Conservation (phyloP, 78 protist species). For the Cavenderia fasciculata region DNA sequence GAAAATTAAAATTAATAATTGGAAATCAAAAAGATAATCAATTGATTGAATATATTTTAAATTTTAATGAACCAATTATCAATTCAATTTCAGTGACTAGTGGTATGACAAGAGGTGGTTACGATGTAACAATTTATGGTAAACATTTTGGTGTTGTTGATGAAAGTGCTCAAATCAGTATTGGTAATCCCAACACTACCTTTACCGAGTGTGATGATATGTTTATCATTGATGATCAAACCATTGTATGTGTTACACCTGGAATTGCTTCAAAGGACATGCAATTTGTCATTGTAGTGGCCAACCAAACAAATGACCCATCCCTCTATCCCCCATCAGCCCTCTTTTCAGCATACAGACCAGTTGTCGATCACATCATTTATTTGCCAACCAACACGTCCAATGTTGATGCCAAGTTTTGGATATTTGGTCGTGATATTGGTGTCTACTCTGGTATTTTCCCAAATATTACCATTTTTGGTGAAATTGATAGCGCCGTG, state of each 20-base stretch:
- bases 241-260: background rate
- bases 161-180: background rate
- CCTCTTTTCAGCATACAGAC: no score
- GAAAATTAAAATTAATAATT: no score
- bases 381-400: background rate
- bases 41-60: background rate
- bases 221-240: background rate
- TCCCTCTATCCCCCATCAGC: background rate
- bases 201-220: background rate
- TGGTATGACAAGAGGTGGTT: background rate
- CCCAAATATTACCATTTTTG: background rate
- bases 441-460: background rate
- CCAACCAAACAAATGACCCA: background rate
- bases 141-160: background rate
- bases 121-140: background rate
- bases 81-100: background rate
- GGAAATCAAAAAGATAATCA: no score
- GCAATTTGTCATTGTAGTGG: background rate
- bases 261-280: background rate
- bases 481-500: background rate
- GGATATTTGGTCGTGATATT: background rate
- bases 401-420: background rate
- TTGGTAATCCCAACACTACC: background rate
- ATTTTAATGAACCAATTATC: background rate
- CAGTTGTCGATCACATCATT: slow-evolving; percentile 1